Conservation (phyloP, 371 early-diverging fungal species). For the Lichtheimia ornata region DNA sequence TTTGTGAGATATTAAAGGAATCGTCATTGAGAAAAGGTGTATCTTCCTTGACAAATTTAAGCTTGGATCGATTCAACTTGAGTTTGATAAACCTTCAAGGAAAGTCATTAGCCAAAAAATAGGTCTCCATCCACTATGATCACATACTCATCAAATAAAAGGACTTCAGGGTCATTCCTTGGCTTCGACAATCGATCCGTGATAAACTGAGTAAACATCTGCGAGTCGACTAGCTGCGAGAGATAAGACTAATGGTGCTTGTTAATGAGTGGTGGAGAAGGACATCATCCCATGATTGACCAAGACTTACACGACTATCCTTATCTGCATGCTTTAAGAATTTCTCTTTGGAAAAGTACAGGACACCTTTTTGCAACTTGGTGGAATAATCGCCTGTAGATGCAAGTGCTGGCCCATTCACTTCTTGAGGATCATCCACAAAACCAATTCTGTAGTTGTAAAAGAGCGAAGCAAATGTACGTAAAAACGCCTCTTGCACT, state of each 20-base stretch:
- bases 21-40: slow-evolving; percentile 75
- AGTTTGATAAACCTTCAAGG: slow-evolving; percentile 67
- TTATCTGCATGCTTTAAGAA: slow-evolving; percentile 69
- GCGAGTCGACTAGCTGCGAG: slow-evolving; percentile 66
- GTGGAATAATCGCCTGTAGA: slow-evolving; percentile 15
- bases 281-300: background rate
- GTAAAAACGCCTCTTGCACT: slow-evolving; percentile 69
- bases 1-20: slow-evolving; percentile 46
- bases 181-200: slow-evolving; percentile 71
- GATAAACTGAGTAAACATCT: slow-evolving; percentile 83
- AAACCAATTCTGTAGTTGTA: slow-evolving; percentile 70
- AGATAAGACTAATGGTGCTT: slow-evolving; percentile 51
- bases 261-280: too few species aligned
- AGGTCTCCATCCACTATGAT: background rate
- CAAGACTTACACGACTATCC: slow-evolving; percentile 61
- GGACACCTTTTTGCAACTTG: slow-evolving; percentile 21
- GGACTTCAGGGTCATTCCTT: slow-evolving; percentile 69
- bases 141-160: slow-evolving; percentile 56
- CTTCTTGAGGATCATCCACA: slow-evolving; percentile 32
- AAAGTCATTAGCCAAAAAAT: background rate
- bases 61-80: slow-evolving; percentile 77
- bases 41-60: slow-evolving; percentile 75
- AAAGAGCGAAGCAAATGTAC: slow-evolving; percentile 77
- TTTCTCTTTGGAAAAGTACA: slow-evolving; percentile 57
- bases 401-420: slow-evolving; percentile 9